Base-by-base conservation (phyloP, 495 filamentous ascomycete genomes). In the Xylaria curta region DNA sequence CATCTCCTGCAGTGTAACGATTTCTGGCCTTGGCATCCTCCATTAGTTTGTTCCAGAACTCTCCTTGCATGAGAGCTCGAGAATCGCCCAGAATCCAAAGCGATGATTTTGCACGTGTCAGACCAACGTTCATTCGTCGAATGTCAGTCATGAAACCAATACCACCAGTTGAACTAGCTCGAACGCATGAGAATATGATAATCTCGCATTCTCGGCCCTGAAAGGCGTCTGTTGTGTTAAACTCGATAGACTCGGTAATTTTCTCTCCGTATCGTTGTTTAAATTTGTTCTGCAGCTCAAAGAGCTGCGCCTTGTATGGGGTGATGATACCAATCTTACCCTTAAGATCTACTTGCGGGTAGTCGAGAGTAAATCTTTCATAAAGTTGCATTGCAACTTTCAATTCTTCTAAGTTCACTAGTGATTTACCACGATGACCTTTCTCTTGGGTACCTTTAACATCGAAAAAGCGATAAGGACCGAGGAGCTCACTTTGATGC, bases 131-230 rank as follows among this genome's bases (percentile, higher is more conserved):
- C 96, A 99, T 99, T 89, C 96, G 96, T 64, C 96, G 90, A 77
- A 99, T 97, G 82, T 99, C 96, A 56, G 92, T 90, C 86, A 99
- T 90, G 89, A 99, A 99, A 86, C 96, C 96, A 77, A 99, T 97
- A 75, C 97, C 94, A 38, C 94, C 94, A 38, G 90, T 92, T 13
- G 89, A 84, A 19, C 93, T 95, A 42, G 96, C 94, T 81, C 96
- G 90, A 42, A 99, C 96, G 79, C 96, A 99, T 62, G 97, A 98
- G 84, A 99, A 99, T 70, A 99, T 98, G 77, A 99, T 98, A 72
- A 99, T 90, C 80, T 99, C 96, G 78, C 93, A 94, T 82, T 99
- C 96, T 61, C 96, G 89, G 73, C 96, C 96, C 78, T 99, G 96
- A 81, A 97, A 99, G 19, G 96, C 96, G 81, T 99, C 96, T 1